Conservation (phyloP, 345 rosid genomes). For the rapeseed (Brassica napus) region Da-Ae NC_063442.1:26619001-26619500, state of each 20-base stretch:
- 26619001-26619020: background rate
- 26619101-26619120: conserved; percentile 20
- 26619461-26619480: background rate
- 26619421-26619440: background rate
- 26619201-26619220: background rate
- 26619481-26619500: background rate
- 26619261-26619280: background rate
- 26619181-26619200: background rate
- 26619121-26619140: conserved; percentile 11
- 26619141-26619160: background rate
- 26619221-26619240: background rate
- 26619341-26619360: conserved; percentile 16
- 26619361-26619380: background rate
- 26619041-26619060: background rate
- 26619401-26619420: background rate
- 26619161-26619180: background rate
- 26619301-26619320: conserved; percentile 18
- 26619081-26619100: conserved; percentile 30
- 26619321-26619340: conserved; percentile 33
- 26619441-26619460: background rate
- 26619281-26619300: conserved; percentile 23
- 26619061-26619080: conserved; percentile 8
- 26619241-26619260: background rate
- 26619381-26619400: conserved; percentile 4
- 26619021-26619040: background rate